A percentile compares a stretch with the other conserved stretches of the same genome.
These are phyloP conservation scores for Papiliotrema nemorosa DNA, from an alignment of 1,284 basidiomycete genomes.

Conservation along the genomic window DNA sequence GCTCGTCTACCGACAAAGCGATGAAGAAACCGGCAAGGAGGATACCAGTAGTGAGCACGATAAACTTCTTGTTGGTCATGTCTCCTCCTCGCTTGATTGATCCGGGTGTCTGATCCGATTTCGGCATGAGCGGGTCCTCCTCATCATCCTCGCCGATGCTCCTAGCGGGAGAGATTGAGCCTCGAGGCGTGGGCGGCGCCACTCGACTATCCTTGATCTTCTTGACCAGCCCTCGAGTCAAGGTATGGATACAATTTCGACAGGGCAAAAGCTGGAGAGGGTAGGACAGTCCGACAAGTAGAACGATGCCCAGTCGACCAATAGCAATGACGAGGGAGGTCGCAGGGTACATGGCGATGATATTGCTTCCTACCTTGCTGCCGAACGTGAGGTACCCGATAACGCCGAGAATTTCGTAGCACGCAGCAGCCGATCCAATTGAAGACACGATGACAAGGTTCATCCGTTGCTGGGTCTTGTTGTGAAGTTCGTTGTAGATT, in stretches of 20 bases:
- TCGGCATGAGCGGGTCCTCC: conserved; percentile 50
- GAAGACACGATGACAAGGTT: conserved; percentile 81
- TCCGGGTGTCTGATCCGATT: conserved; percentile 47
- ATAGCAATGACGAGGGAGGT: conserved; percentile 87
- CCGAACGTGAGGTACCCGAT: conserved; percentile 94
- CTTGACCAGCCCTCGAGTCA: conserved; percentile 46
- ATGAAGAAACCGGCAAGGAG: conserved; percentile 62
- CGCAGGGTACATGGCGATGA: conserved; percentile 72
- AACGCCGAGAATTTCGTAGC: conserved; percentile 62
- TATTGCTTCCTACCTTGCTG: conserved; percentile 79
- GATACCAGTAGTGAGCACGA: conserved; percentile 68
- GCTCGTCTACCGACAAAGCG: conserved; percentile 76
- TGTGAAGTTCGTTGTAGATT: conserved; percentile 85
- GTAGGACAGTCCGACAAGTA: conserved; percentile 86
- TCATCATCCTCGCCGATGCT: conserved; percentile 36
- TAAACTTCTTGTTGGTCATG: conserved; percentile 70
- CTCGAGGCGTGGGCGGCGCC: conserved; percentile 9
- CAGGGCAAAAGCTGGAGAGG: conserved; percentile 92
- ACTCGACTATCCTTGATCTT: conserved; percentile 11
- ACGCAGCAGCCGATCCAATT: conserved; percentile 72
- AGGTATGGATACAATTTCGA: conserved; percentile 85
- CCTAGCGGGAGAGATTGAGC: background rate
- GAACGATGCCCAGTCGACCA: conserved; percentile 87
- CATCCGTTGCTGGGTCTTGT: conserved; percentile 76
- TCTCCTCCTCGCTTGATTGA: conserved; percentile 51